Evolutionary conservation across 257 asterid genomes (phyloP).

Genomic region (Salvia hispanica): DNA sequence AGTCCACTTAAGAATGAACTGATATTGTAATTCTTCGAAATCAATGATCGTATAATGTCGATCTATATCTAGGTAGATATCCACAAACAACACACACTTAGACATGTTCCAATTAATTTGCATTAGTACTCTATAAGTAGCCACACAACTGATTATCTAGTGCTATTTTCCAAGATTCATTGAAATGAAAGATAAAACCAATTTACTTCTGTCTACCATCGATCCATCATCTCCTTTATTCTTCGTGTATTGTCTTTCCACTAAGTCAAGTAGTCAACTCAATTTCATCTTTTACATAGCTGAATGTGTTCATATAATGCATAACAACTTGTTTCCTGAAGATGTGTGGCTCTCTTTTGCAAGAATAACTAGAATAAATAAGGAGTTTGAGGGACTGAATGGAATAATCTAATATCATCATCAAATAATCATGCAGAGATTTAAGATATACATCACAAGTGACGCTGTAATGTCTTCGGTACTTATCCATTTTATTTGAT

Average conservation of each 20-base stretch:
- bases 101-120: neutral
- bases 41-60: neutral
- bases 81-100: neutral
- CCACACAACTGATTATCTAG: neutral
- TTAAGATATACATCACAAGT: neutral
- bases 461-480: neutral
- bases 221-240: neutral
- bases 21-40: neutral
- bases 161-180: neutral
- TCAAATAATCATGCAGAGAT: neutral
- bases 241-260: neutral
- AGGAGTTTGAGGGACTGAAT: neutral
- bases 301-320: neutral
- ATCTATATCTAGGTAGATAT: neutral
- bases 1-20: neutral
- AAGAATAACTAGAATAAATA: neutral
- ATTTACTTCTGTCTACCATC: neutral
- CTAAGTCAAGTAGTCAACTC: neutral
- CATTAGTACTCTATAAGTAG: slow-evolving; percentile 3
- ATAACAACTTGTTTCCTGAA: neutral
- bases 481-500: neutral
- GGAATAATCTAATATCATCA: neutral
- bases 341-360: slow-evolving; percentile 4
- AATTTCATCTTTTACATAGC: neutral
- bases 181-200: neutral